These are phyloP conservation scores for Trichosporon coremiiforme DNA, from an alignment of 1,284 basidiomycete genomes.

Conservation along the genomic window DNA sequence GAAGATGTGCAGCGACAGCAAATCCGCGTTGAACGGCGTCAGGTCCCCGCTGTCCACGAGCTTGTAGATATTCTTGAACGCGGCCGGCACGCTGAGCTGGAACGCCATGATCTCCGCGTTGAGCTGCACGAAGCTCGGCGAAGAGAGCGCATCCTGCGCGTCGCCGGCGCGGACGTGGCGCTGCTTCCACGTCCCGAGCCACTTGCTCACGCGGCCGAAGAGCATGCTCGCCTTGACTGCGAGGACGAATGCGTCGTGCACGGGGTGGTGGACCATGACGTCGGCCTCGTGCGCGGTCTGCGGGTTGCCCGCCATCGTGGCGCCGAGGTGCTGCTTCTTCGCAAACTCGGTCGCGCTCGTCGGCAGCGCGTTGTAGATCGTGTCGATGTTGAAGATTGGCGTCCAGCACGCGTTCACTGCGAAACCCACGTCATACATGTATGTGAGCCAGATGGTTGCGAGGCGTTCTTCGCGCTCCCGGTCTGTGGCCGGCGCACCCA, in stretches of 20 bases:
- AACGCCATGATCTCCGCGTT: slow-evolving; percentile 42
- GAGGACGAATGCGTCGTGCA: slow-evolving; percentile 45
- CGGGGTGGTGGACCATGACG: slow-evolving; percentile 43
- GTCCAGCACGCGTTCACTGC: slow-evolving; percentile 42
- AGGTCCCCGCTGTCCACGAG: slow-evolving; percentile 31
- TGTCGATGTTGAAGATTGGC: slow-evolving; percentile 35
- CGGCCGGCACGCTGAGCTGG: slow-evolving; percentile 36
- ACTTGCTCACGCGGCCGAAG: slow-evolving; percentile 35
- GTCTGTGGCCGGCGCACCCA: slow-evolving; percentile 32
- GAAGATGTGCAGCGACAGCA: slow-evolving; percentile 45
- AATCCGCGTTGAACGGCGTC: slow-evolving; percentile 37
- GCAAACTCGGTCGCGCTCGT: slow-evolving; percentile 37
- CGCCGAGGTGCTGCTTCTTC: slow-evolving; percentile 14
- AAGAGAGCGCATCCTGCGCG: slow-evolving; percentile 32
- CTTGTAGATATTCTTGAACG: slow-evolving; percentile 42
- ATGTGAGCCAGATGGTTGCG: slow-evolving; percentile 47
- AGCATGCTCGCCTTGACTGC: slow-evolving; percentile 43
- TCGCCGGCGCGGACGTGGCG: slow-evolving; percentile 40
- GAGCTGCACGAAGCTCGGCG: slow-evolving; percentile 35
- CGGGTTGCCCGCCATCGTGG: slow-evolving; percentile 37
- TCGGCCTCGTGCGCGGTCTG: slow-evolving; percentile 41
- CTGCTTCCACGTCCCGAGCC: slow-evolving; percentile 48
- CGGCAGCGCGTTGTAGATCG: slow-evolving; percentile 40
- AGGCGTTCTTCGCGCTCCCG: slow-evolving; percentile 46
- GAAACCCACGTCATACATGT: slow-evolving; percentile 42